Base-by-base conservation (phyloP, 2,329 filamentous ascomycete species). In the Aspergillus viridinutans region DNA sequence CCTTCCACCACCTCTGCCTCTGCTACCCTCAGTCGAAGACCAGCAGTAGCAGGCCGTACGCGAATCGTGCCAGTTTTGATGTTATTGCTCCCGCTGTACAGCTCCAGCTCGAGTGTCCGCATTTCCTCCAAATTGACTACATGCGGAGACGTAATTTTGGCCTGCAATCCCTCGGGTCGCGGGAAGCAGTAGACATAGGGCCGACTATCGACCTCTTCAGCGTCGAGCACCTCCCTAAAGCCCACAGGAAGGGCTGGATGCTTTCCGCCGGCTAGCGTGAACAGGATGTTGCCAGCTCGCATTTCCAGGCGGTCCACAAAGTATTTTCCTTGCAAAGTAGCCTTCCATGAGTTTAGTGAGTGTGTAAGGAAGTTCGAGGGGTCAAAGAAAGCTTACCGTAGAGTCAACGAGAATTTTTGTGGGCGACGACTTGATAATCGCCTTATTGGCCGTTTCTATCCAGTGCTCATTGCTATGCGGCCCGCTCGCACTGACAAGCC, bases 91-190 rank as follows among this genome's bases (percentile, higher is more conserved):
- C 92, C 92, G 10, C 87, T 86, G 10, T 78, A 78, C 12, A 96
- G 74, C 52, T 86, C 81, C 21, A 99, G 77, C 57, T 96, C 90
- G 0, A 97, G 78, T 0, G 85, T 86, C 56, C 90, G 90, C 65
- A 87, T 86, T 63, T 87, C 87, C 69, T 95, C 90, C 4, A 99
- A 83, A 60, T 93, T 86, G 25, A 95, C 87, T 48, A 86, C 79
- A 59, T 83, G 88, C 0, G 89, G 85, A 0, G 89, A 80, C 45
- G 78, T 80, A 7, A 95, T 76, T 50, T 81, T 82, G 2, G 89
- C 83, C 58, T 90, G 84, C 3, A 97, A 83, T 0, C 89, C 83
- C 49, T 85, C 80, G 1, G 82, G 73, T 17, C 85, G 83, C 32
- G 92, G 89, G 69, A 90, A 96, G 28, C 93, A 81, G n/a, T 85